A percentile compares a stretch with the other conserved stretches of the same genome.
Conservation (phyloP, 208 protist species). For the Leishmania mexicana region DNA sequence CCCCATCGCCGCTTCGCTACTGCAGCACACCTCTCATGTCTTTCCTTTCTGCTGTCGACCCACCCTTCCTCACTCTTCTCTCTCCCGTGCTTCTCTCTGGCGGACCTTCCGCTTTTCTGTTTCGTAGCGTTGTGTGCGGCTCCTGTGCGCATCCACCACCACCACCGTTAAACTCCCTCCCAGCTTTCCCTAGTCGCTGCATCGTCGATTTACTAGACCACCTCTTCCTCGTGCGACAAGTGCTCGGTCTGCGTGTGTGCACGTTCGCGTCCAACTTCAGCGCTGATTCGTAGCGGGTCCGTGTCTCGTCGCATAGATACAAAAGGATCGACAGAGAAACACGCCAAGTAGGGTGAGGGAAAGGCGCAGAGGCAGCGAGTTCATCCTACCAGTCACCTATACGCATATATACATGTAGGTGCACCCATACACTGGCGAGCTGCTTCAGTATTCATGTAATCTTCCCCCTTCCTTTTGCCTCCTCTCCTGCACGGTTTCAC, state of each 20-base stretch:
- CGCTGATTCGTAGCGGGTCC: not conserved
- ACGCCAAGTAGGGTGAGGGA: not conserved
- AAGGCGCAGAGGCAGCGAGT: not conserved
- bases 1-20: not conserved
- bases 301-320: not conserved
- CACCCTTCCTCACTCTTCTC: not conserved
- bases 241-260: not conserved
- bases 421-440: not conserved
- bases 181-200: not conserved
- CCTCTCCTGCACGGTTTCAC: not conserved
- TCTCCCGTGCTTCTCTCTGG: not conserved
- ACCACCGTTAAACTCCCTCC: not conserved
- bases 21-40: not conserved
- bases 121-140: not conserved
- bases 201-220: not conserved
- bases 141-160: not conserved
- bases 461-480: constrained; percentile 7
- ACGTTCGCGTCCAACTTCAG: not conserved
- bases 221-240: not conserved
- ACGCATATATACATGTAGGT: not conserved
- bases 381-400: not conserved
- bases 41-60: not conserved
- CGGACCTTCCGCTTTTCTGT: not conserved
- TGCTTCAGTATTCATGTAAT: constrained; percentile 7
- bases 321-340: not conserved